Conservation (phyloP, 2,329 filamentous ascomycete genomes). For the Venturia asperata region DNA sequence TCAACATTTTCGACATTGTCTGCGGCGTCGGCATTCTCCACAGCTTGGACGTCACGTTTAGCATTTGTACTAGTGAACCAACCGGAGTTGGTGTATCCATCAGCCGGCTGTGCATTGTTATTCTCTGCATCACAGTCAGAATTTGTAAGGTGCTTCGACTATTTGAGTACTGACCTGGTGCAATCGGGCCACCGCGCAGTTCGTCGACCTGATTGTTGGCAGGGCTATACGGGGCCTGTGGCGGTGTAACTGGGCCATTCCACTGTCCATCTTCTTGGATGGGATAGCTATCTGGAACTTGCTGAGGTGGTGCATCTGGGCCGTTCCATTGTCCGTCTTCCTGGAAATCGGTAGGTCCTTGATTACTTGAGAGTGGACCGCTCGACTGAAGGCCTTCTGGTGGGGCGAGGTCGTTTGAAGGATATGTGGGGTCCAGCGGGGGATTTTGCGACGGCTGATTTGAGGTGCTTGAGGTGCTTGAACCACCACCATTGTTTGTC, state of each 20-base stretch:
- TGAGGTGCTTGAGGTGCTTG: not conserved
- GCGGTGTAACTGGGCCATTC: not conserved
- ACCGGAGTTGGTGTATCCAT: not conserved
- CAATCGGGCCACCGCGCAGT: not conserved
- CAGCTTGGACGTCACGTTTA: not conserved
- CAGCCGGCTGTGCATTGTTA: not conserved
- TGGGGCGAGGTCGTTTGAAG: not conserved
- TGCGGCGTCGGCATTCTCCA: not conserved
- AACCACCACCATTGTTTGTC: not conserved
- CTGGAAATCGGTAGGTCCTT: not conserved
- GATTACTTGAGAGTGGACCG: not conserved
- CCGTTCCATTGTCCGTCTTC: not conserved
- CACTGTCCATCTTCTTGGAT: not conserved
- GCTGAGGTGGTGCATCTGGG: not conserved
- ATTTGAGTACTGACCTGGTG: not conserved
- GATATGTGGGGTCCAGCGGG: not conserved
- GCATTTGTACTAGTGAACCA: not conserved
- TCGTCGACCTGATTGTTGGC: not conserved
- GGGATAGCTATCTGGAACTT: too few species aligned
- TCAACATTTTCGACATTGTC: not conserved
- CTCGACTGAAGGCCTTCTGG: not conserved
- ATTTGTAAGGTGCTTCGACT: not conserved
- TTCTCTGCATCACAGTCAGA: not conserved
- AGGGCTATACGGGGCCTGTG: not conserved
- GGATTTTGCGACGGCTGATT: not conserved